Base-by-base conservation (phyloP, 495 filamentous ascomycete genomes). In the Poronia punctata region DNA sequence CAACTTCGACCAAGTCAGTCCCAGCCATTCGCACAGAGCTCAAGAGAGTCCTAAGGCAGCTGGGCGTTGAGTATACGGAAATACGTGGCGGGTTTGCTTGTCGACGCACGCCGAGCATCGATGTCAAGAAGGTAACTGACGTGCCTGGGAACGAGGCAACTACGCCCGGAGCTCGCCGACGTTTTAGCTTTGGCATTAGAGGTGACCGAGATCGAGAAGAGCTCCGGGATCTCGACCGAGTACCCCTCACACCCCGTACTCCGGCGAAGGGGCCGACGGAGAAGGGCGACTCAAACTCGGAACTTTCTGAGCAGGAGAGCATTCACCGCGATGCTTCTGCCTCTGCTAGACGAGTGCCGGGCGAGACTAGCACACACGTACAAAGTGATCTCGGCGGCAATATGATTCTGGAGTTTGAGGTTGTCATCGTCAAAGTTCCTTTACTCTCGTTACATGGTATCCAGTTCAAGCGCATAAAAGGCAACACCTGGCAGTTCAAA, bases 401-500 rank as follows among this genome's bases (percentile, higher is more conserved):
- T 48, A 74, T 93, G 70, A 72, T 84, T 27, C 67, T 99, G 25
- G 76, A 82, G 43, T 99, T 99, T 52, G 92, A 99, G 56, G 95
- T 98, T 38, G 76, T 97, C 47, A 88, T 99, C 45, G 92, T 99
- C 45, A 99, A 99, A 68, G 87, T 99, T 22, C 92, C 92, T 18
- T 65, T 99, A 35, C 82, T 99, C 49, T 85, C 82, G 15, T 63
- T 99, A 45, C 89, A 97, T 53, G 92, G 92, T 28, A 86, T 99
- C 35, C 92, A 99, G 61, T 99, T 99, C 70, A 99, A 99, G 73
- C 87, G 90, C 61, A 80, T 97, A 31, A 79, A 86, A 20, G 94
- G 92, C 5, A 86, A 89, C 26, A 95, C 92, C 46, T 96, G 89
- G 89, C 88, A 95, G 63, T 99, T 96, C 58, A 94, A 95, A 67